A percentile compares a stretch with the other conserved stretches of the same genome.
These are phyloP conservation scores for Pleomassaria siparia DNA, from an alignment of 2,329 filamentous ascomycete genomes.

Conservation along the genomic window DNA sequence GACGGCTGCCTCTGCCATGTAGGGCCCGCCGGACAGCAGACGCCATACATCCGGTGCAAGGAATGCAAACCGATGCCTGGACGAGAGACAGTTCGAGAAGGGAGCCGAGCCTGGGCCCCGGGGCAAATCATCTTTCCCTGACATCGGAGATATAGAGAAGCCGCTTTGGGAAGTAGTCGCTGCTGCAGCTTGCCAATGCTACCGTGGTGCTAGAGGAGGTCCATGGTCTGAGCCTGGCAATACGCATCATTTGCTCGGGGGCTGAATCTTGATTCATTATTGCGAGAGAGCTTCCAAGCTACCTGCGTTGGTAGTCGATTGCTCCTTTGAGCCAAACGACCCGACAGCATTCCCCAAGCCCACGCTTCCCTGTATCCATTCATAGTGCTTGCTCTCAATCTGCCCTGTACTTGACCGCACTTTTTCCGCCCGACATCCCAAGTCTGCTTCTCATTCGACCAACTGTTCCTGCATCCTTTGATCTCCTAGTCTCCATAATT, in stretches of 20 bases:
- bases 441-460: slow-evolving; percentile 26
- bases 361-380: slow-evolving; percentile 37
- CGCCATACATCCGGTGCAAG: slow-evolving; percentile 39
- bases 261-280: slow-evolving; percentile 48
- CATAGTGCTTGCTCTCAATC: slow-evolving; percentile 28
- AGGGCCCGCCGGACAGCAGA: slow-evolving; percentile 22
- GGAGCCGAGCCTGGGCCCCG: slow-evolving; percentile 38
- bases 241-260: slow-evolving; percentile 46
- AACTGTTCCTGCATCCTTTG: slow-evolving; percentile 24
- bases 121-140: slow-evolving; percentile 42
- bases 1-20: slow-evolving; percentile 19
- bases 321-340: slow-evolving; percentile 45
- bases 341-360: slow-evolving; percentile 33
- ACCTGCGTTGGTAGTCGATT: slow-evolving; percentile 40
- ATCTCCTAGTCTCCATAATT: slow-evolving; percentile 20
- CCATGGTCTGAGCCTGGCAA: slow-evolving; percentile 49
- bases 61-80: slow-evolving; percentile 42
- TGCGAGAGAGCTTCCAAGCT: slow-evolving; percentile 30
- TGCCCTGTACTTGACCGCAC: slow-evolving; percentile 29
- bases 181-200: slow-evolving; percentile 52
- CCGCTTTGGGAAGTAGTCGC: slow-evolving; percentile 46
- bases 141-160: slow-evolving; percentile 45
- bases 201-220: slow-evolving; percentile 48
- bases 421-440: slow-evolving; percentile 34
- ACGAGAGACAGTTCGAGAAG: slow-evolving; percentile 37